These are phyloP conservation scores for Wickerhamomyces bovis DNA, from an alignment of 805 yeast genomes.

Conservation along the genomic window DNA sequence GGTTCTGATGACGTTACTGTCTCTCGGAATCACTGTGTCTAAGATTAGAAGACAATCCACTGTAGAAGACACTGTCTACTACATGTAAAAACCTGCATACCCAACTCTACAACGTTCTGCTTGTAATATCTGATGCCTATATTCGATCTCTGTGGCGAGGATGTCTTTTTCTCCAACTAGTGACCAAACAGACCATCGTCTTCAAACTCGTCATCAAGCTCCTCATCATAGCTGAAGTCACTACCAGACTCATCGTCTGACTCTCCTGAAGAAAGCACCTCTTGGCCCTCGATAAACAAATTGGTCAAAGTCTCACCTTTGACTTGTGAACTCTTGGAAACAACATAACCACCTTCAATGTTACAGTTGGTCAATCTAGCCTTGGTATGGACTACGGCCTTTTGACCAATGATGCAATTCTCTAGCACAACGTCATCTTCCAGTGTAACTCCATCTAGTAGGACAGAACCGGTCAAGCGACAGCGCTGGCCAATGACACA, in stretches of 20 bases:
- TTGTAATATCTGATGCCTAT: neutral
- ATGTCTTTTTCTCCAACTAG: slow-evolving; percentile 1
- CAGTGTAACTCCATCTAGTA: slow-evolving; percentile 62
- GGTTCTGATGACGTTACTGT: too few species aligned
- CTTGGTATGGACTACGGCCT: slow-evolving; percentile 58
- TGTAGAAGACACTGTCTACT: too few species aligned
- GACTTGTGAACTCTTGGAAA: slow-evolving; percentile 44
- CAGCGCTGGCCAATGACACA: slow-evolving; percentile 82
- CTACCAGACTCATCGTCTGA: slow-evolving; percentile 23
- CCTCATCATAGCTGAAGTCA: slow-evolving; percentile 34
- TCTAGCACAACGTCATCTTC: slow-evolving; percentile 75
- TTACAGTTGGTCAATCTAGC: slow-evolving; percentile 72
- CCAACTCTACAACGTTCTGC: too few species aligned
- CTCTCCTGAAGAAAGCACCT: slow-evolving; percentile 15
- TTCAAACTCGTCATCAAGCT: slow-evolving; percentile 36
- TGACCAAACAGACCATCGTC: slow-evolving; percentile 62
- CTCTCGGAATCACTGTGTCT: too few species aligned
- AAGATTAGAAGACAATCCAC: neutral
- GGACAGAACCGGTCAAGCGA: slow-evolving; percentile 79
- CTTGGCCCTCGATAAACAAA: slow-evolving; percentile 24
- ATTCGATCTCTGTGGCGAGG: neutral
- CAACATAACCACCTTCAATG: slow-evolving; percentile 74
- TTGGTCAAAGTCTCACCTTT: slow-evolving; percentile 56
- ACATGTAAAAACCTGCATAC: too few species aligned
- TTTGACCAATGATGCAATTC: slow-evolving; percentile 78